These are phyloP conservation scores for Quercus rubra DNA, from an alignment of 306 rosid genomes.

Conservation along the genomic window DNA sequence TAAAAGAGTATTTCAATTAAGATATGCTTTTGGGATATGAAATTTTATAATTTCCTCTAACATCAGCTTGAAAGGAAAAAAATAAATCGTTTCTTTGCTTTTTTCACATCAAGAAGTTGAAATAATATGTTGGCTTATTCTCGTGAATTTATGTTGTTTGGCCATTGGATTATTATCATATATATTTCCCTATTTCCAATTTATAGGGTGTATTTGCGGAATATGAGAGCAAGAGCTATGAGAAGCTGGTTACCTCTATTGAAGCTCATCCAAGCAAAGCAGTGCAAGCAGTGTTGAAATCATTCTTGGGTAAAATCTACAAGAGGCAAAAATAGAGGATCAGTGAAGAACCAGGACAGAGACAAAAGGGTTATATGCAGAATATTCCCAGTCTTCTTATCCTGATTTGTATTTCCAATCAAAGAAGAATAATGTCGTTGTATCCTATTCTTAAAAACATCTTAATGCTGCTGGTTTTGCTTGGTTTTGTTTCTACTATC, in stretches of 20 bases:
- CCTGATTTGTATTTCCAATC: background rate
- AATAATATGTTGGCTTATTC: background rate
- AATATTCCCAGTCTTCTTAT: background rate
- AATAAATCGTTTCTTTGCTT: too few relatives aligned
- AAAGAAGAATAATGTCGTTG: conserved; percentile 7
- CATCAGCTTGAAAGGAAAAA: too few relatives aligned
- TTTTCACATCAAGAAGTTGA: background rate
- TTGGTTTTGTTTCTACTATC: background rate
- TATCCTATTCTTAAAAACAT: conserved; percentile 22
- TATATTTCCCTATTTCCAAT: conserved; percentile 2
- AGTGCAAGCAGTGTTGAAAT: conserved; percentile 82
- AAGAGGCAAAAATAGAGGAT: conserved; percentile 70
- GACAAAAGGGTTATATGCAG: conserved; percentile 13
- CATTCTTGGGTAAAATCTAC: conserved; percentile 87
- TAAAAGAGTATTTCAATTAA: background rate
- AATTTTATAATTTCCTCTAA: background rate
- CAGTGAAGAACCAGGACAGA: background rate
- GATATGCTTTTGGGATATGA: background rate
- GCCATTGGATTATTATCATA: conserved; percentile 4
- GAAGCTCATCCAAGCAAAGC: conserved; percentile 77
- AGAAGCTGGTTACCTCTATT: conserved; percentile 56
- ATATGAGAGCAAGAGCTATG: conserved; percentile 67
- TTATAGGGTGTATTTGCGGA: conserved; percentile 64
- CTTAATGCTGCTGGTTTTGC: conserved; percentile 7
- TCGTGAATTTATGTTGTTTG: background rate